Evolutionary conservation across 345 rosid genomes (phyloP).

Genomic region (Salix viminalis): DNA sequence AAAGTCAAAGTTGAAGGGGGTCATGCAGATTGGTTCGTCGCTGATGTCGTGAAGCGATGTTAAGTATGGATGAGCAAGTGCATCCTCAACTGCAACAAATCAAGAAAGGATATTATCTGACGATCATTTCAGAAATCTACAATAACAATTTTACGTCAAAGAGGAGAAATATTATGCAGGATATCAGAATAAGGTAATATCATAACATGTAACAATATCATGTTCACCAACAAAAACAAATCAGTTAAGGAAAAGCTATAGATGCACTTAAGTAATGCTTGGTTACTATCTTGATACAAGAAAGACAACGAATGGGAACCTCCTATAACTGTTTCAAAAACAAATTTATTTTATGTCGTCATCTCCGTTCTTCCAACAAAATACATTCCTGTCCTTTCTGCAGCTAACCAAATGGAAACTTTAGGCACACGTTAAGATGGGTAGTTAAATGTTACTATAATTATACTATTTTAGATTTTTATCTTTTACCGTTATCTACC

Average conservation of each 20-base stretch:
- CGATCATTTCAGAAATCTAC: no score
- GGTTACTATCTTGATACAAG: no score
- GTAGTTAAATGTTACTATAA: background rate
- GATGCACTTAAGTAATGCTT: no score
- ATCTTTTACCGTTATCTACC: background rate
- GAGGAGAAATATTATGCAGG: background rate
- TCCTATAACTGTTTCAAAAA: no score
- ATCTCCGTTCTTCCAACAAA: no score
- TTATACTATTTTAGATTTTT: background rate
- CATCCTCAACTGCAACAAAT: slow-evolving; percentile 55
- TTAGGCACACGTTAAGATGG: background rate
- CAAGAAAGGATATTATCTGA: background rate
- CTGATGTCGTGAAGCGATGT: slow-evolving; percentile 50
- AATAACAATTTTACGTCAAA: background rate
- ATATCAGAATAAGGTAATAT: background rate
- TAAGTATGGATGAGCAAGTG: slow-evolving; percentile 86
- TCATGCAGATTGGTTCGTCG: slow-evolving; percentile 73
- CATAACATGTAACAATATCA: background rate
- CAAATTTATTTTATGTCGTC: no score
- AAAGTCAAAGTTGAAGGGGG: slow-evolving; percentile 65
- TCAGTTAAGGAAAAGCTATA: background rate
- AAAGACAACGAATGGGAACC: no score
- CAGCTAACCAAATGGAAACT: no score
- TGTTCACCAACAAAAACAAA: no score
- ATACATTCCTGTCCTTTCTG: no score